Evolutionary conservation across 345 rosid genomes (phyloP).

Genomic region (Eucalyptus cloeziana): DNA sequence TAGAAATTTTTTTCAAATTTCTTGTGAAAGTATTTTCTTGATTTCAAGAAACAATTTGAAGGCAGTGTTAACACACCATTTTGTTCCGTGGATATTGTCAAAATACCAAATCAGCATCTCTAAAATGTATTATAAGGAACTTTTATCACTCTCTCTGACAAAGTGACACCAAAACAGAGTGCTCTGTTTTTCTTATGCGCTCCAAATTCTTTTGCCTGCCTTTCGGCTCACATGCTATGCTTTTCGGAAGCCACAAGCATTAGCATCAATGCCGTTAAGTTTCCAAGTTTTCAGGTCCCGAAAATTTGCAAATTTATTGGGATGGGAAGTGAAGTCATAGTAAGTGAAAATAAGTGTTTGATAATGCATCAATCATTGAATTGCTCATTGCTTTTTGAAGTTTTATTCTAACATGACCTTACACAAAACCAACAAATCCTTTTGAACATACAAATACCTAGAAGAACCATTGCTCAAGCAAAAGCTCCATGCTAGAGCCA

Average conservation of each 20-base stretch:
- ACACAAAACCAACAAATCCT: neutral
- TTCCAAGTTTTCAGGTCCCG: neutral
- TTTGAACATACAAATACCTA: neutral
- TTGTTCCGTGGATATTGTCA: neutral
- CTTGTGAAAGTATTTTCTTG: neutral
- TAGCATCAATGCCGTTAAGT: neutral
- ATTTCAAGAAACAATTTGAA: neutral
- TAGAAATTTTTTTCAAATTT: too few species aligned
- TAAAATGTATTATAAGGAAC: neutral
- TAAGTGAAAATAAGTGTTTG: neutral
- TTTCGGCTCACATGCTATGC: neutral
- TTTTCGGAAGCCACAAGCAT: neutral
- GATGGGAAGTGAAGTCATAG: neutral
- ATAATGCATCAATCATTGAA: neutral
- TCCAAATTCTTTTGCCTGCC: neutral
- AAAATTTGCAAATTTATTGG: neutral
- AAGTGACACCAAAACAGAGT: neutral
- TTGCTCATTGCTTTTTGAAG: neutral
- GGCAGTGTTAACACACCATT: neutral
- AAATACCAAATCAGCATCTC: neutral
- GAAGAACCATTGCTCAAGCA: neutral
- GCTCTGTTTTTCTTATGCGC: neutral
- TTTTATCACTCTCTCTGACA: neutral
- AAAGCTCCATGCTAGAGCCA: too few species aligned
- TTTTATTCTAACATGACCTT: too few species aligned